These are phyloP conservation scores for Takashimella koratensis DNA, from an alignment of 1,284 basidiomycete genomes.

Conservation along the genomic window DNA sequence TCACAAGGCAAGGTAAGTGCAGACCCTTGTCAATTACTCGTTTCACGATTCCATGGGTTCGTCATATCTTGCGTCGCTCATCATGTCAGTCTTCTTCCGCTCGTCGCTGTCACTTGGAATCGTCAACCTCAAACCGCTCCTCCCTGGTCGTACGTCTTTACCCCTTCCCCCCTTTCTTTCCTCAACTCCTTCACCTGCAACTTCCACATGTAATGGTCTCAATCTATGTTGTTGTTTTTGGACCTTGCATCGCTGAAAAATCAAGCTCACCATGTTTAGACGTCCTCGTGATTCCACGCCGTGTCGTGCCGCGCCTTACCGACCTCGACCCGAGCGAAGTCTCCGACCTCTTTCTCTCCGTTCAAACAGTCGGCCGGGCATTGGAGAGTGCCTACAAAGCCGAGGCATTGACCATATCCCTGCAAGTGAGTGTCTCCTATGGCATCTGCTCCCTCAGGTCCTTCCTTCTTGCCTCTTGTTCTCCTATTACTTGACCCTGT, in stretches of 20 bases:
- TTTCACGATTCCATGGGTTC: too few species aligned
- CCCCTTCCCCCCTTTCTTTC: not conserved
- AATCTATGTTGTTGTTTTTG: too few species aligned
- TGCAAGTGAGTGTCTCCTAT: conserved; percentile 59
- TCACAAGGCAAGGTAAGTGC: conserved; percentile 60
- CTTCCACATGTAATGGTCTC: conserved; percentile 1
- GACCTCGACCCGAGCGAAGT: conserved; percentile 71
- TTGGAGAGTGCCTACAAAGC: conserved; percentile 49
- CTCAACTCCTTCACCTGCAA: not conserved
- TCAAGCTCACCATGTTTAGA: too few species aligned
- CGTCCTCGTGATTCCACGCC: conserved; percentile 76
- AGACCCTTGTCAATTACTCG: not conserved
- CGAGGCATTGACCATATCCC: conserved; percentile 68
- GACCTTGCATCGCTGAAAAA: too few species aligned
- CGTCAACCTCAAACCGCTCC: conserved; percentile 88
- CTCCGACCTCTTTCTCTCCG: conserved; percentile 68
- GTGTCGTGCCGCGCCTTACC: conserved; percentile 68
- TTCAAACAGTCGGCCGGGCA: conserved; percentile 54
- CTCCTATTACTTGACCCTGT: not conserved
- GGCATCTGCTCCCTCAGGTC: too few species aligned
- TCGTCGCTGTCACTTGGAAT: conserved; percentile 70
- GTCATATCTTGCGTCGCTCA: too few species aligned
- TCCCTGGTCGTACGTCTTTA: conserved; percentile 74
- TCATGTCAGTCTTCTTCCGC: conserved; percentile 70
- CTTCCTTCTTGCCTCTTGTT: too few species aligned